Base-by-base conservation (phyloP, 805 yeast species). In the Metschnikowia matae region DNA sequence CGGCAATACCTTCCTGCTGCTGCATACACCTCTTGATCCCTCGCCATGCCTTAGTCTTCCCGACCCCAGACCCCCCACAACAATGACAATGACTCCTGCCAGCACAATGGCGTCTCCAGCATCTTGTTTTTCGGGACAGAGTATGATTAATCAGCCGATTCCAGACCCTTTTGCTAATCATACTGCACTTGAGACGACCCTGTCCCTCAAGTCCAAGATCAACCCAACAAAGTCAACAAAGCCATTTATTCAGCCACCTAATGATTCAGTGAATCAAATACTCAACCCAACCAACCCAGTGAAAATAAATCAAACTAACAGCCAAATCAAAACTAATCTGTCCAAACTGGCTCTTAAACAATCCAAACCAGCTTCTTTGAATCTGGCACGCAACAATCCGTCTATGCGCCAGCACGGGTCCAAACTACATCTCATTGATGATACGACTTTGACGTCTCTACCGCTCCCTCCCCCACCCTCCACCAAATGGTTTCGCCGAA, bases 381-480 rank as follows among this genome's bases (percentile, higher is more conserved):
- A 40, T 15, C 32, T 15, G 34, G 34, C 43, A n/a, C 43, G 43
- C n/a, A 13, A 26, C 34, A 26, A 40, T 20, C n/a, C 41, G 14
- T 39, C 49, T 70, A 65, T 26, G 66, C 68, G 14, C 31, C 45
- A 42, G 10, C 37, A 32, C 37, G 34, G 38, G 6, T 78, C 82
- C 1, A 67, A 69, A 51, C 59, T 79, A 21, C 82, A 79, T 54
- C 66, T 79, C 20, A 66, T 79, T 7, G 82, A 79, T 53, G 77
- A 68, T 50, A 70, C 75, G 4, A 71, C 70, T 6, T 62, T 79
- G 37, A 79, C 83, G 1, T 77, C 82, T 1, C 66, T 79, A 39
- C 83, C 83, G 8, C 63, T 79, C 17, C 77, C 82, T 1, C 83
- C 81, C 29, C 83, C 83, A 0, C 64, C 67, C 18, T 48, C 58